Base-by-base conservation (phyloP, 2,329 filamentous ascomycete genomes). In the Aureobasidium sp. region DNA sequence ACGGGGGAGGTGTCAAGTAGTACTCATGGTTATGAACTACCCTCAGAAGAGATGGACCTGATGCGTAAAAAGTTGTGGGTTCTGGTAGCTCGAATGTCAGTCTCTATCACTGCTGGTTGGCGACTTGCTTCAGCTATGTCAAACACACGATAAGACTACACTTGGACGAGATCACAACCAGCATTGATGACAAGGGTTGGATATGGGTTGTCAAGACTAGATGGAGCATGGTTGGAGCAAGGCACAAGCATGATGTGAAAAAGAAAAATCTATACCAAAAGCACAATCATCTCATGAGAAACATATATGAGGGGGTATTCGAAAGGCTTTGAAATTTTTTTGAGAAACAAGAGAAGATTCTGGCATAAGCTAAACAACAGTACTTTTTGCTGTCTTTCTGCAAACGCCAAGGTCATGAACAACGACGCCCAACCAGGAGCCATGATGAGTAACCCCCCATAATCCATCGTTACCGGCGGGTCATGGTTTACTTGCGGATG, bases 401-500 rank as follows among this genome's bases (percentile, higher is more conserved):
- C 49, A 48, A 50, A 47, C 49, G 48, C 59, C 49, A 32, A 14
- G 29, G 59, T 61, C 59, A 61, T 61, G 48, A 61, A 50, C 59
- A 61, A 61, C 39, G 57, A 61, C 59, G 59, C 59, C 47, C 59
- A 55, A 49, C 59, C 59, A 55, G 48, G 53, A 55, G 36, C 59
- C 59, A 53, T 61, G 41, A 27, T 44, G 50, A 54, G 37, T 42
- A 51, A 9, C 32, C 59, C 59, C 59, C 34, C 42, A 51, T 37
- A 61, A 51, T 45, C 48, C 48, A 45, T 45, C 37, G 53, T 45
- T 16, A 54, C 14, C 48, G 27, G 34, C 57, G 45, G 45, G 57
- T 59, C 59, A 61, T 54, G 41, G 49, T 84, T 83, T 97, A 97
- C 86, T 96, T 97, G 87, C 94, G 90, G 80, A 97, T 91, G 82